Evolutionary conservation across 768 basidiomycete species (phyloP).

Genomic region (Lenzites betulinus): DNA sequence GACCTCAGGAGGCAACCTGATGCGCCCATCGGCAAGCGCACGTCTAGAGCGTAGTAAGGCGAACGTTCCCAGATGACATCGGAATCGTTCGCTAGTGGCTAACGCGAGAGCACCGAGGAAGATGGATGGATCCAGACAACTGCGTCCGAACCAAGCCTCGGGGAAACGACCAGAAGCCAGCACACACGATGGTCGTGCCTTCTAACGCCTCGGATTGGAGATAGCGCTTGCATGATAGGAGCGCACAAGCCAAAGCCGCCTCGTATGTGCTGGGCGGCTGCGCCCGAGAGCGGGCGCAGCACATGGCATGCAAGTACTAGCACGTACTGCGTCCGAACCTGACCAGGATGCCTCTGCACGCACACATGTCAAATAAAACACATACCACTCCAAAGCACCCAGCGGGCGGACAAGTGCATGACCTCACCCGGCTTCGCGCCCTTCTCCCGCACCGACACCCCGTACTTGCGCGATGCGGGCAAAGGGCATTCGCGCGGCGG

Average conservation of each 20-base stretch:
- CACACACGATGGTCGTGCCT: slow-evolving; percentile 16
- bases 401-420: slow-evolving; percentile 1
- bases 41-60: background rate
- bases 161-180: slow-evolving; percentile 13
- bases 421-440: slow-evolving; percentile 2
- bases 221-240: background rate
- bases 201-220: background rate
- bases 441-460: slow-evolving; percentile 20
- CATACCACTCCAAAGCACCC: background rate
- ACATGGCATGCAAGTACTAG: too few species aligned
- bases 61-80: slow-evolving; percentile 9
- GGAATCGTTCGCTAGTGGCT: background rate
- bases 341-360: background rate
- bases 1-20: background rate
- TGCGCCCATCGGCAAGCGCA: background rate
- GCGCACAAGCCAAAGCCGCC: background rate
- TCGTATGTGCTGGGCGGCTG: background rate
- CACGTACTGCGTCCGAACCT: too few species aligned
- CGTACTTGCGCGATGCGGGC: slow-evolving; percentile 1
- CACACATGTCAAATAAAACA: background rate
- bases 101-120: background rate
- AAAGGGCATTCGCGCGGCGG: slow-evolving; percentile 12
- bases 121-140: slow-evolving; percentile 1
- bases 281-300: background rate
- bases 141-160: slow-evolving; percentile 6